These are phyloP conservation scores for Acanthamoeba royreba DNA, from an alignment of 208 protist species.

Conservation along the genomic window DNA sequence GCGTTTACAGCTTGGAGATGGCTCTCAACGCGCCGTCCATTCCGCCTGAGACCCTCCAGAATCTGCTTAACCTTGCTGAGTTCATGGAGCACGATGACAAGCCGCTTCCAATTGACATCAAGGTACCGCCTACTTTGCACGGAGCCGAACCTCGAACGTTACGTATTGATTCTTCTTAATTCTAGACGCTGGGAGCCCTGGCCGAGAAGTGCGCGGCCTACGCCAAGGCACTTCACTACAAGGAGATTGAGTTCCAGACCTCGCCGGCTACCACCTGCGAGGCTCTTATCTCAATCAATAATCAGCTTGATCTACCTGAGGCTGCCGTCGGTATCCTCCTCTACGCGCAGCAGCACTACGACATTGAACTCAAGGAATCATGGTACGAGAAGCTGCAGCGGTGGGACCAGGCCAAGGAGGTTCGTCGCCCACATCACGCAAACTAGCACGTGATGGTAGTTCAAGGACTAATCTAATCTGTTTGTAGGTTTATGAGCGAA, in stretches of 20 bases:
- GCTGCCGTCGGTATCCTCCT: slow-evolving; percentile 95
- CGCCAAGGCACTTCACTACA: slow-evolving; percentile 84
- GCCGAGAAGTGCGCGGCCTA: slow-evolving; percentile 77
- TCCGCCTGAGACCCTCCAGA: slow-evolving; percentile 77
- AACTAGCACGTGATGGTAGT: too few relatives aligned
- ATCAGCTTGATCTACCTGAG: slow-evolving; percentile 93
- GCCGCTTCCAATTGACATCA: slow-evolving; percentile 72
- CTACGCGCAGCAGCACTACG: slow-evolving; percentile 84
- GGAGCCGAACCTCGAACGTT: neutral
- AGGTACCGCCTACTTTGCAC: neutral
- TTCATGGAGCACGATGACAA: slow-evolving; percentile 84
- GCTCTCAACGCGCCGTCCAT: slow-evolving; percentile 60
- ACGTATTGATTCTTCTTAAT: neutral
- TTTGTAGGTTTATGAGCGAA: slow-evolving; percentile 31
- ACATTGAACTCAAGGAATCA: slow-evolving; percentile 78
- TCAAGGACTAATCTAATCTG: neutral
- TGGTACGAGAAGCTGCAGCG: slow-evolving; percentile 96
- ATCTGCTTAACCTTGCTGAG: slow-evolving; percentile 80
- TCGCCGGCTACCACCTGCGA: slow-evolving; percentile 64
- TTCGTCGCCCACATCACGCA: neutral
- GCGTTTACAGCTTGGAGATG: slow-evolving; percentile 44
- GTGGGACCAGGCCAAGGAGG: slow-evolving; percentile 88
- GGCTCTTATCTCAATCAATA: slow-evolving; percentile 95
- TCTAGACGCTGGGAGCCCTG: slow-evolving; percentile 60
- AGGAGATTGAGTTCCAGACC: slow-evolving; percentile 78